phyloP scores from a whole-genome alignment of 176 grass and related monocot genomes.

The Oryza brachyantha region DNA sequence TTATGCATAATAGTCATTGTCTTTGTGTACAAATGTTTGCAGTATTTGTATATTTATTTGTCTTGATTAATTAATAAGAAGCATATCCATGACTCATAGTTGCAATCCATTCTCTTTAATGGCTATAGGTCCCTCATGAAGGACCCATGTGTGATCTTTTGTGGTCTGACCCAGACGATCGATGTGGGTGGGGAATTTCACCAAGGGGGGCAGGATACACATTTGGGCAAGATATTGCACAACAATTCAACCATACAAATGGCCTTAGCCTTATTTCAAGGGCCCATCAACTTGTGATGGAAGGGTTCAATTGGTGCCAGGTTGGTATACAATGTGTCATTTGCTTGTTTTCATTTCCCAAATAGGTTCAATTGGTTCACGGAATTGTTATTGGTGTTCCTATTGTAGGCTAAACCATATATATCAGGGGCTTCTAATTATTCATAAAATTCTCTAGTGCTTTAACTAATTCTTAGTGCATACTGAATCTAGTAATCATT shows the following conservation, averaged over 20 bases:
- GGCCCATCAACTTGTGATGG: conserved; percentile 78
- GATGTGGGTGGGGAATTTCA: conserved; percentile 75
- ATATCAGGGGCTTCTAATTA: not conserved
- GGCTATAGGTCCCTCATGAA: conserved; percentile 68
- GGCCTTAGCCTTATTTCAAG: conserved; percentile 69
- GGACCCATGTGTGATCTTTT: conserved; percentile 81
- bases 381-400: not conserved
- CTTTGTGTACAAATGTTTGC: not conserved
- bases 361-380: not conserved
- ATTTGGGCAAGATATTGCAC: conserved; percentile 79
- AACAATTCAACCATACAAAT: conserved; percentile 74
- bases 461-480: not conserved
- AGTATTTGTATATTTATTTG: not conserved
- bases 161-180: conserved; percentile 77
- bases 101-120: conserved; percentile 12
- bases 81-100: not conserved
- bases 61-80: not conserved
- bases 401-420: not conserved
- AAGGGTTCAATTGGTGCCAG: conserved; percentile 75
- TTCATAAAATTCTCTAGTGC: not conserved
- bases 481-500: not conserved
- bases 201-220: conserved; percentile 75
- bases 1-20: not conserved
- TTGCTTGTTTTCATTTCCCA: not conserved
- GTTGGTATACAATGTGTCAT: conserved; percentile 33